A percentile compares a stretch with the other conserved stretches of the same genome.
Conservation (phyloP, 306 rosid genomes). For the Gillenia trifoliata region DNA sequence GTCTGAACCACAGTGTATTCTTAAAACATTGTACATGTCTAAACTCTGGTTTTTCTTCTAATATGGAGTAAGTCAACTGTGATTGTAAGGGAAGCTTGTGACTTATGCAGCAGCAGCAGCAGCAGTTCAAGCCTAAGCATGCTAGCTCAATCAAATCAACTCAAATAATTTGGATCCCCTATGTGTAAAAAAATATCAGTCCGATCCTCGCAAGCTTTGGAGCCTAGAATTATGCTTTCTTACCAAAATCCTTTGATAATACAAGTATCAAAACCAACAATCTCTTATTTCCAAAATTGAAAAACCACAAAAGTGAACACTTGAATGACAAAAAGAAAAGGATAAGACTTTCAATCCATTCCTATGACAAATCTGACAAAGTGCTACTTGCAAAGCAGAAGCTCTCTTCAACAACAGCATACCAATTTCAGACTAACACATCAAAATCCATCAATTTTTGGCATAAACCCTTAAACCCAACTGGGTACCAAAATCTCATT, state of each 20-base stretch:
- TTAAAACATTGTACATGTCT: neutral
- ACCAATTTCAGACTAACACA: neutral
- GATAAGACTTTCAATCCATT: neutral
- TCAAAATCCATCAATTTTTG: neutral
- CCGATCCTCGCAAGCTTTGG: neutral
- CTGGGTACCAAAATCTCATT: neutral
- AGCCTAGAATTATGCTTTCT: neutral
- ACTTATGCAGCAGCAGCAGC: neutral
- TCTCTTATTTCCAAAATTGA: neutral
- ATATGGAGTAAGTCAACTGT: neutral
- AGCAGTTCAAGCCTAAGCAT: neutral
- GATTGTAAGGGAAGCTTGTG: neutral
- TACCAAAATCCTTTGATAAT: neutral
- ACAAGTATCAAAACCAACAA: neutral
- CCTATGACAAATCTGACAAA: neutral
- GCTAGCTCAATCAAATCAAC: neutral
- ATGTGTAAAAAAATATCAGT: neutral
- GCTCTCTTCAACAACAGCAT: neutral
- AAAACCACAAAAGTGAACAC: neutral
- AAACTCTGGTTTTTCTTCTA: neutral
- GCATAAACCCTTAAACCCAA: neutral
- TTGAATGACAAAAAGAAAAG: neutral
- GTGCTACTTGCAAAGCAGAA: neutral
- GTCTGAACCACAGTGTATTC: neutral
- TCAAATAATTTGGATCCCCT: neutral